These are phyloP conservation scores for Naganishia antarctica DNA, from an alignment of 768 basidiomycete species.

Conservation along the genomic window DNA sequence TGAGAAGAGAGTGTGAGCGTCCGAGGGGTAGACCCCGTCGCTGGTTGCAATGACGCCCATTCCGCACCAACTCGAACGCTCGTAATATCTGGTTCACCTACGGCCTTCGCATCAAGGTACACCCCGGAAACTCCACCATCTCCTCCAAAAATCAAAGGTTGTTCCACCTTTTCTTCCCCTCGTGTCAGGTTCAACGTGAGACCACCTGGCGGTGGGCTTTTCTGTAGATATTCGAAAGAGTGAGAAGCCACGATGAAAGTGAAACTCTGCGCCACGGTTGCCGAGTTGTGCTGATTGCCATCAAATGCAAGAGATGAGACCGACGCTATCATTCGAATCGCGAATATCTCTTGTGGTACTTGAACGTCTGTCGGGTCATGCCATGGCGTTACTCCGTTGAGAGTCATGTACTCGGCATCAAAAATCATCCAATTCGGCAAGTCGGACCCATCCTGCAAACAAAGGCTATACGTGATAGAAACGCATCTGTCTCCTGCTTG, in stretches of 20 bases:
- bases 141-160: background rate
- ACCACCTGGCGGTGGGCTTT: background rate
- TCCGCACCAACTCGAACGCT: background rate
- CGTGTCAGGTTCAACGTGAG: background rate
- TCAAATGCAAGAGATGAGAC: background rate
- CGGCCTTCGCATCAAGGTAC: background rate
- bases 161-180: background rate
- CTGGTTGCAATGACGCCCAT: background rate
- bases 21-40: background rate
- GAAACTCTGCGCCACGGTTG: slow-evolving; percentile 11
- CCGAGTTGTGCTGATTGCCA: background rate
- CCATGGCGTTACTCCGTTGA: slow-evolving; percentile 10
- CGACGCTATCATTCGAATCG: background rate
- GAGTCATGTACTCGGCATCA: slow-evolving; percentile 48
- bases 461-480: slow-evolving; percentile 54
- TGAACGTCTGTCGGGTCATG: background rate
- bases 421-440: slow-evolving; percentile 74
- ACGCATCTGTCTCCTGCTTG: background rate
- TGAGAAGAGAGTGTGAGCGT: background rate
- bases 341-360: background rate
- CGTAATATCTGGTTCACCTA: background rate
- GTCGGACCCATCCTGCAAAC: slow-evolving; percentile 62
- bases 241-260: background rate
- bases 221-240: background rate
- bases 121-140: background rate